These are phyloP conservation scores for Oryza longistaminata DNA, from an alignment of 176 grass and related monocot genomes.

Conservation along the genomic window DNA sequence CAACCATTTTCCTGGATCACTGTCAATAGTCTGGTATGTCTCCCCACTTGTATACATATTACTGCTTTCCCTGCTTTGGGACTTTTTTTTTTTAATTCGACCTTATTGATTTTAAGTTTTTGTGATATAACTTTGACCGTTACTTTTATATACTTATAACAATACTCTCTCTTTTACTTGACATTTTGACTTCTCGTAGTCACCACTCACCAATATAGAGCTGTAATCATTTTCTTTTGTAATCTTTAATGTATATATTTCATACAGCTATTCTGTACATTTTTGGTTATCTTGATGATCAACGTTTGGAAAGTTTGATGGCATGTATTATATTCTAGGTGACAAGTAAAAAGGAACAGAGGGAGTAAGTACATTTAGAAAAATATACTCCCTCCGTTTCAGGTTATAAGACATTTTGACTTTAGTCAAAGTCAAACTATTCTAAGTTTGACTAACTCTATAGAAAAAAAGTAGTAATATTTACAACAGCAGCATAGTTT, in stretches of 20 bases:
- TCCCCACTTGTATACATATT: background rate
- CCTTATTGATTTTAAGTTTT: background rate
- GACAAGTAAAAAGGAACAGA: background rate
- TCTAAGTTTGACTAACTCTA: no score
- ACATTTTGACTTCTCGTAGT: background rate
- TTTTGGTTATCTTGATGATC: background rate
- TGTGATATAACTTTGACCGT: background rate
- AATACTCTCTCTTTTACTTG: background rate
- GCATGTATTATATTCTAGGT: background rate
- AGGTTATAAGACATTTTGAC: no score
- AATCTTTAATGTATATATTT: background rate
- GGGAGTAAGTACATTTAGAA: background rate
- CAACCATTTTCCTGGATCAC: conserved; percentile 25
- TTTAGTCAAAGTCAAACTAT: no score
- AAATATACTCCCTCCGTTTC: no score
- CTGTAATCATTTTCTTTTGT: background rate
- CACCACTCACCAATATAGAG: background rate
- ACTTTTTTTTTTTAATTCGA: background rate
- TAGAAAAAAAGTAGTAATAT: no score
- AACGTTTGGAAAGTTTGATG: background rate
- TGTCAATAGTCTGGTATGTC: background rate
- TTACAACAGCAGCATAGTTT: no score
- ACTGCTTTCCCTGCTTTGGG: no score
- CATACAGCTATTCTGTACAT: background rate
- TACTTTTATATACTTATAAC: background rate